Evolutionary conservation across 1,284 basidiomycete species (phyloP).

Genomic region (Heterobasidion occidentale): DNA sequence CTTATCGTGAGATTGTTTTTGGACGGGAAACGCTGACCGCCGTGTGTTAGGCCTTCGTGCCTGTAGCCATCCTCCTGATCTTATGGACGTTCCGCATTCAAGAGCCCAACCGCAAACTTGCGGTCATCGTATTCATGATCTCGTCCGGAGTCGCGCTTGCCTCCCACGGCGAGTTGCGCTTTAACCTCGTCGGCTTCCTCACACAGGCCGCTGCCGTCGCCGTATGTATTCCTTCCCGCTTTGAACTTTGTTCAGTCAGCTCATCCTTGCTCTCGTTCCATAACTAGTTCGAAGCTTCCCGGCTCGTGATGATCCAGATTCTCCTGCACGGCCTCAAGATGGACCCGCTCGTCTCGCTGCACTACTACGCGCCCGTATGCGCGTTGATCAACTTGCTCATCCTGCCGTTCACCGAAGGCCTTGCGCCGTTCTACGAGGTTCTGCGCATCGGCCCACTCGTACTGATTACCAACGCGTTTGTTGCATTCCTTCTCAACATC

Average conservation of each 20-base stretch:
- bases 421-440: slow-evolving; percentile 80
- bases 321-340: slow-evolving; percentile 94
- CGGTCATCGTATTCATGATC: slow-evolving; percentile 86
- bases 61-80: slow-evolving; percentile 92
- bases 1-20: not conserved
- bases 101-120: slow-evolving; percentile 79
- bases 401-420: slow-evolving; percentile 85
- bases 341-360: slow-evolving; percentile 93
- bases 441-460: slow-evolving; percentile 68
- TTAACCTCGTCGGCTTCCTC: slow-evolving; percentile 83
- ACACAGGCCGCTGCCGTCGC: slow-evolving; percentile 77
- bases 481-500: slow-evolving; percentile 90
- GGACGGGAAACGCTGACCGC: too few relatives aligned
- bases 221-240: slow-evolving; percentile 32
- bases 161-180: slow-evolving; percentile 81
- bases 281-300: slow-evolving; percentile 74
- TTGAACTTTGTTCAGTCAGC: slow-evolving; percentile 5
- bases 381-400: slow-evolving; percentile 82
- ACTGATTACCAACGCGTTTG: slow-evolving; percentile 76
- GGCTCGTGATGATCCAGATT: slow-evolving; percentile 95
- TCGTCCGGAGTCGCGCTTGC: slow-evolving; percentile 86
- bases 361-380: slow-evolving; percentile 97
- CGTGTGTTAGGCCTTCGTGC: slow-evolving; percentile 76
- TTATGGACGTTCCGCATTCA: slow-evolving; percentile 88
- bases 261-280: not conserved